Percentiles rank a stretch among this genome's conserved stretches.
phyloP scores from a whole-genome alignment of 2,329 filamentous ascomycete species.

The Dactylellina drechsleri region DNA sequence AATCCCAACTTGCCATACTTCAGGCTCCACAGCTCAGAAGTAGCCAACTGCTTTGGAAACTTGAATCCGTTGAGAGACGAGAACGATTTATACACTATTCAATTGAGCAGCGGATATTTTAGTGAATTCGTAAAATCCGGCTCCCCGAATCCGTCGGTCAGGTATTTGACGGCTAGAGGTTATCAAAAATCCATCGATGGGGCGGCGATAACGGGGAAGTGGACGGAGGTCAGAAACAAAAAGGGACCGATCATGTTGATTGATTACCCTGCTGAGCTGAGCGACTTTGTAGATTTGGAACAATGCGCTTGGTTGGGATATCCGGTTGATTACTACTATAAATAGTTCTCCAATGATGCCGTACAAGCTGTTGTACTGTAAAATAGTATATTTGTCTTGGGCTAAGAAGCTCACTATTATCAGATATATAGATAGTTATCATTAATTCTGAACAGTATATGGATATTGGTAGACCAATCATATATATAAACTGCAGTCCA shows the following conservation, averaged over 20 bases:
- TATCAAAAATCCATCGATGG: slow-evolving; percentile 64
- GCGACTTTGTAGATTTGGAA: slow-evolving; percentile 65
- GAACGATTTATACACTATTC: slow-evolving; percentile 65
- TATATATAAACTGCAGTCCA: no score
- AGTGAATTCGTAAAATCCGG: slow-evolving; percentile 66
- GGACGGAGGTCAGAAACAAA: slow-evolving; percentile 61
- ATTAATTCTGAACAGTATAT: no score
- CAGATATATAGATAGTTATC: no score
- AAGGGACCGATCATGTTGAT: slow-evolving; percentile 63
- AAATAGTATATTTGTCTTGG: no score
- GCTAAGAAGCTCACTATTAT: no score
- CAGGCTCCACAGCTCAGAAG: slow-evolving; percentile 69
- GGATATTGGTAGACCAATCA: no score
- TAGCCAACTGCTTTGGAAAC: slow-evolving; percentile 68
- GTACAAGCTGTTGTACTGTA: no score
- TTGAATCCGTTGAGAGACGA: slow-evolving; percentile 65
- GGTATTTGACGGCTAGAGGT: slow-evolving; percentile 64
- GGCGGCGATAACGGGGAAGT: slow-evolving; percentile 61
- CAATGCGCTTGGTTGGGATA: slow-evolving; percentile 67
- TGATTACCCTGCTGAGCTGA: slow-evolving; percentile 64
- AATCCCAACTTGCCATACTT: slow-evolving; percentile 68
- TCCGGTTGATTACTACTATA: slow-evolving; percentile 62
- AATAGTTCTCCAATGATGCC: no score
- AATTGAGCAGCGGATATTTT: slow-evolving; percentile 66
- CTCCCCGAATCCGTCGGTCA: slow-evolving; percentile 66